Evolutionary conservation across 352 stramenopile species (phyloP), one percentile per base, ranked within the genome.

Genomic region (Globisporangium nodosum): DNA sequence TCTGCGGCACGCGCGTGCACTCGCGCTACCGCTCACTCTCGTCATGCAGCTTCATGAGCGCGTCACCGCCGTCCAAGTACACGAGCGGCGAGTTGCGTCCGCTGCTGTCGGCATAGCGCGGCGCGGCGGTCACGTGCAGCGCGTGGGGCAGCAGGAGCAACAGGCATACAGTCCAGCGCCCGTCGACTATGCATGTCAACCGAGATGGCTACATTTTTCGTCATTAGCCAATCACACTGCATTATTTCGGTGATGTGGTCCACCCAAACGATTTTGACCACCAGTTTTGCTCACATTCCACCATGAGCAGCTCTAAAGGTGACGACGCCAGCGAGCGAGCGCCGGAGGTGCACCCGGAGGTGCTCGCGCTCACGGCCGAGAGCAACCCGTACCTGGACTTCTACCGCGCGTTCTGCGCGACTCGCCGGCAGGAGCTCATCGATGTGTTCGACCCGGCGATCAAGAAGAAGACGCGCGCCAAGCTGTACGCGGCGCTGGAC

Each of bases 301-400:
- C 8, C 30, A 43, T 24, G 18, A 54, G 49, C 31, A 43, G 18
- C 16, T 48, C 43, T 48, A 18, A 8, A 18, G 42, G 16, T n/a
- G 42, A n/a, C 43, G 43, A 40, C 37, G 49, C 46, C 45, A 66
- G 47, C 39, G 49, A n/a, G 56, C 37, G 18, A 27, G 20, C 13
- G n/a, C 6, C 43, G 27, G 64, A 67, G 31, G 56, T 20, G 59
- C 63, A 51, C 16, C 6, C 47, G 40, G 70, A 71, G 56, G 61
- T 65, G 47, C 46, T 87, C 52, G 71, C 74, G 56, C 69, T 90
- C 42, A 88, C 74, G 45, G 45, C 74, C 0, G 78, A 66, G 33
- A 91, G 78, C 68, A 94, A 94, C 43, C 84, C 84, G 68, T 94
- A 94, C 69, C 58, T 94, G 67, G 73, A 90, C 52, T 90, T 88